Conservation (phyloP, 1,139 yeast species). For the Zygosaccharomyces sapae region DNA sequence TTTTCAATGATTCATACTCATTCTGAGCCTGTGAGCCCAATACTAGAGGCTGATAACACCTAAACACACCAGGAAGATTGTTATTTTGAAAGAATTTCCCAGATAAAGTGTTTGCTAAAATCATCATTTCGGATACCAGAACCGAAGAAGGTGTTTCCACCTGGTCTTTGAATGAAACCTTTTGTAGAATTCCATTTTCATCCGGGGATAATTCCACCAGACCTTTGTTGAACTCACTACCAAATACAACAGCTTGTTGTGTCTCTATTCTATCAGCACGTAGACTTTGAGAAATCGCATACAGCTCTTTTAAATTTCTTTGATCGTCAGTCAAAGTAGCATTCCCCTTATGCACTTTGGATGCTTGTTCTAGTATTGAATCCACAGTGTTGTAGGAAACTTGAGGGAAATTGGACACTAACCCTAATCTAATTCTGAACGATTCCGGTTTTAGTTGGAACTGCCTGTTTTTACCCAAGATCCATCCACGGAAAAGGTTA, state of each 20-base stretch:
- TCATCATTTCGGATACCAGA: conserved; percentile 80
- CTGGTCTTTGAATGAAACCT: conserved; percentile 28
- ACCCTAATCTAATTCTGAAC: conserved; percentile 40
- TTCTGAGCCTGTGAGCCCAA: conserved; percentile 30
- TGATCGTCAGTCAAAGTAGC: conserved; percentile 1
- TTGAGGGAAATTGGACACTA: conserved; percentile 43
- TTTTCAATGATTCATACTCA: conserved; percentile 32
- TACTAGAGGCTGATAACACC: conserved; percentile 44
- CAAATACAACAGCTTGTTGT: conserved; percentile 39
- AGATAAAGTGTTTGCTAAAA: conserved; percentile 62
- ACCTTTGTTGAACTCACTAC: conserved; percentile 35
- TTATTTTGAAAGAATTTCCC: conserved; percentile 49
- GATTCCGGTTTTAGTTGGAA: conserved; percentile 33
- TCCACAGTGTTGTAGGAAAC: conserved; percentile 52
- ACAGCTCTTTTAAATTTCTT: conserved; percentile 40
- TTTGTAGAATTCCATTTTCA: conserved; percentile 13
- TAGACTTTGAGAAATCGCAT: conserved; percentile 37
- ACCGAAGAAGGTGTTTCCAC: conserved; percentile 42
- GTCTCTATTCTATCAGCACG: conserved; percentile 34
- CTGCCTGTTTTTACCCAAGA: conserved; percentile 32
- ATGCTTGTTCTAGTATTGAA: conserved; percentile 32
- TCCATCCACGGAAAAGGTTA: conserved; percentile 43
- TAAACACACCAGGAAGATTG: conserved; percentile 55
- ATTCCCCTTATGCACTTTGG: not conserved
- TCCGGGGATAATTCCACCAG: conserved; percentile 17